Evolutionary conservation across 2,329 filamentous ascomycete species (phyloP), one percentile per base, ranked within the genome.

Genomic region (Aciculosporium take): DNA sequence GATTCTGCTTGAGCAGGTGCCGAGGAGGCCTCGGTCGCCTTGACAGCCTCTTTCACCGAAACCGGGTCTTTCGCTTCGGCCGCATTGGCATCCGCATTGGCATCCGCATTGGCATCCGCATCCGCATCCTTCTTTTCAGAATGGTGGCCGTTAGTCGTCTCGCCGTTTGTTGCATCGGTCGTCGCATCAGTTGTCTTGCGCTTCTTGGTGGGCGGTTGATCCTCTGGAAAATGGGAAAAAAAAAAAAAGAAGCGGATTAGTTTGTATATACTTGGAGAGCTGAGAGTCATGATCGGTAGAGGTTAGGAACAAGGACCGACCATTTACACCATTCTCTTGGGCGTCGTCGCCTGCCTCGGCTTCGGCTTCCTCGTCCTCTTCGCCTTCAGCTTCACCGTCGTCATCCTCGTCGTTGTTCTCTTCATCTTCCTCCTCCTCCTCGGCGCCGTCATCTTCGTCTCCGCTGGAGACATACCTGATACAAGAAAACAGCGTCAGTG

Each of bases 171-270:
- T 12, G 49, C 53, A 33, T 53, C 53, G 17, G 46, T 53, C 18
- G 54, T 50, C 21, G 55, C 55, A 20, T 57, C 51, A 42, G 50
- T 56, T 21, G 65, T 69, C 64, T 70, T 72, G 51, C 62, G 63
- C 59, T 70, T 71, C 62, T 72, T 72, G 43, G 63, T 64, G 29
- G 69, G 69, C 37, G 66, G 67, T 40, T 62, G 60, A 45, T 60
- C 55, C 40, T 56, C 59, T 65, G n/a, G n/a, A n/a, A n/a, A n/a
- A n/a, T n/a, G n/a, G n/a, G n/a, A 47, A 7, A 12, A 5, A 15
- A 15, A 5, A 18, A 8, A 9, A n/a, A 37, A 3, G 6, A 5
- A 21, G n/a, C 15, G 37, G 8, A 32, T 35, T 24, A 35, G 24
- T 12, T 24, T 38, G 20, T 7, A 30, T 10, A 23, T 2, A 21